Percentiles rank a stretch among this genome's conserved stretches.
These are phyloP conservation scores for Leersia perrieri DNA, from an alignment of 176 grass and related monocot species.

Conservation along the genomic window DNA sequence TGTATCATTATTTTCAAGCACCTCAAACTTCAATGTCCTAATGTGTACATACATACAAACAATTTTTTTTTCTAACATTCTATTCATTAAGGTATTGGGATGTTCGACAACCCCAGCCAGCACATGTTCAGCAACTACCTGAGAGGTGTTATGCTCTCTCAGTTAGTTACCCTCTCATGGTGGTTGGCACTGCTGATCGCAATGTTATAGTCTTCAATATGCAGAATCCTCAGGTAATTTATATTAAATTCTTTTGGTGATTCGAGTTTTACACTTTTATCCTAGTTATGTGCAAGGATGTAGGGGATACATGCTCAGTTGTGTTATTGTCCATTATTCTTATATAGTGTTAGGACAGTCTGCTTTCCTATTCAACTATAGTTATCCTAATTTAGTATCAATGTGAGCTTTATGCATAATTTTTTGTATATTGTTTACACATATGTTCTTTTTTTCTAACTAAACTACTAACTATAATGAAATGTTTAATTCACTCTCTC, in stretches of 20 bases:
- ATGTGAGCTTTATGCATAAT: not conserved
- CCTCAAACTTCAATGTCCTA: not conserved
- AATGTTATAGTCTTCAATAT: slow-evolving; percentile 77
- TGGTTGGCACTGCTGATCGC: slow-evolving; percentile 74
- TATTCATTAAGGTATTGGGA: slow-evolving; percentile 74
- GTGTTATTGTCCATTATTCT: not conserved
- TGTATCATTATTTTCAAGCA: slow-evolving; percentile 11
- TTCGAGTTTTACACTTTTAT: not conserved
- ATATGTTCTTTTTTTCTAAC: not conserved
- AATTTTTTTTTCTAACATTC: not conserved
- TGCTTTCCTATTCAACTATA: slow-evolving; percentile 8
- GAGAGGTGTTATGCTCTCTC: slow-evolving; percentile 81
- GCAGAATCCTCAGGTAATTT: slow-evolving; percentile 78
- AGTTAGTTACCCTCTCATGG: slow-evolving; percentile 87
- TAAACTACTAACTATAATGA: not conserved
- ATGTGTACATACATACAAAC: slow-evolving; percentile 2
- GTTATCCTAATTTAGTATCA: not conserved
- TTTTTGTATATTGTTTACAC: not conserved
- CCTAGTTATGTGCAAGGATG: not conserved
- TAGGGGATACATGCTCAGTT: not conserved
- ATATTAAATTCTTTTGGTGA: not conserved
- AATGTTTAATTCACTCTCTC: not conserved
- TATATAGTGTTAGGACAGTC: not conserved
- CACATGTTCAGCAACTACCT: slow-evolving; percentile 79
- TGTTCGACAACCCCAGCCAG: slow-evolving; percentile 72